Conservation (phyloP, 2,329 filamentous ascomycete species). For the Apiospora malaysiana region DNA sequence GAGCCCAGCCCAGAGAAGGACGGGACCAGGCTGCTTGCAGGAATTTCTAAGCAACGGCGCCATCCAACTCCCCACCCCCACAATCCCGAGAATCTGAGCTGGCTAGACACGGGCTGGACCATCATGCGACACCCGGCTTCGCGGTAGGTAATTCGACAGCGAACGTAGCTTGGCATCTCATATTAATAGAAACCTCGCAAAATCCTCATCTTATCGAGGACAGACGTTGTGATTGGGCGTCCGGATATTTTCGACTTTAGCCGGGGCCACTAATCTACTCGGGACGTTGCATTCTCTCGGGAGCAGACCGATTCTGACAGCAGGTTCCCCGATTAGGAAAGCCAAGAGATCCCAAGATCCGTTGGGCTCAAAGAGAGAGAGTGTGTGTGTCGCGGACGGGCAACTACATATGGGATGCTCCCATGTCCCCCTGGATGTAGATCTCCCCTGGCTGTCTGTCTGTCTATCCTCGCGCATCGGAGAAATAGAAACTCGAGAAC, state of each 20-base stretch:
- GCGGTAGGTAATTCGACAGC: background rate
- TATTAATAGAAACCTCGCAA: background rate
- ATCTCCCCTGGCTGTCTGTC: background rate
- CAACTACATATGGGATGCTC: background rate
- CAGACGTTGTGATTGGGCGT: background rate
- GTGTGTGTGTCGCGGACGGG: background rate
- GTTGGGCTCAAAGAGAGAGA: background rate
- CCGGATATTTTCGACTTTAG: slow-evolving; percentile 1
- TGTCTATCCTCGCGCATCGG: background rate
- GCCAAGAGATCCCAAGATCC: slow-evolving; percentile 8
- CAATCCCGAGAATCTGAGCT: background rate
- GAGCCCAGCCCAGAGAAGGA: no score
- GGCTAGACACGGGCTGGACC: background rate
- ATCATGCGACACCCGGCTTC: background rate
- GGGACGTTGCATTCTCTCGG: slow-evolving; percentile 6
- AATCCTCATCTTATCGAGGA: background rate
- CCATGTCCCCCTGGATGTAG: no score
- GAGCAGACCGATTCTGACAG: background rate
- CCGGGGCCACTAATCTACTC: background rate
- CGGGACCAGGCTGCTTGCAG: no score
- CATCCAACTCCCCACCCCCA: no score
- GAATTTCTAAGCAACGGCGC: background rate
- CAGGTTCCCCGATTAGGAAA: slow-evolving; percentile 4
- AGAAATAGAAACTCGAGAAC: background rate
- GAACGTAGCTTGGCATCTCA: no score